Evolutionary conservation across 2,329 filamentous ascomycete genomes (phyloP), one percentile per base, ranked within the genome.

Genomic region (Cladophialophora psammophila): DNA sequence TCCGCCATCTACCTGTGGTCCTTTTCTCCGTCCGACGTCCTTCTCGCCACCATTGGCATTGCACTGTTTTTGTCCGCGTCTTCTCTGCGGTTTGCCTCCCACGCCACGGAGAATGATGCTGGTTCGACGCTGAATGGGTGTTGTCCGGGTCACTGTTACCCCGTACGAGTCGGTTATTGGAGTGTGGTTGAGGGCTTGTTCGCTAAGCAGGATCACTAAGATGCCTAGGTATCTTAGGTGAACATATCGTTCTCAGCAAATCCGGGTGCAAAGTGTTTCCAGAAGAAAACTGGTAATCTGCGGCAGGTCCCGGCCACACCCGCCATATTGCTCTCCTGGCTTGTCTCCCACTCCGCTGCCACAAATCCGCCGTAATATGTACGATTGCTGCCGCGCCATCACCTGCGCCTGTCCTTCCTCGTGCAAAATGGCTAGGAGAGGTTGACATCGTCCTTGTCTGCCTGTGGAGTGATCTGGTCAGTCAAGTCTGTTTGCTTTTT

Each of bases 381-480:
- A 59, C 56, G 62, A 54, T 45, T 55, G 3, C 26, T 52, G 59
- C 66, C 60, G 50, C 61, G 58, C 67, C 67, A 67, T 65, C 63
- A 53, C 61, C 58, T 63, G 64, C 54, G 60, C 60, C 61, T 66
- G 56, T 60, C 57, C 50, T 60, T 60, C 62, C 54, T 61, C 48
- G 42, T 52, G 55, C 20, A 50, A 66, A 56, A 32, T 31, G 53
- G 36, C 34, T 48, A 56, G 45, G 54, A 63, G 53, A 60, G 59
- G 60, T 53, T 54, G 40, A 56, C 45, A 52, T 36, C 58, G 54
- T 60, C 32, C 53, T 63, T 56, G 48, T 48, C 53, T 53, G 32
- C 34, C 36, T 50, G 68, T 69, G 65, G 68, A 67, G 68, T 69
- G 68, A 69, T 63, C 53, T 63, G 60, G 45, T 57, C 59, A 40